These are phyloP conservation scores for Podospora bellae-mahoneyi DNA, from an alignment of 495 filamentous ascomycete genomes.

Conservation along the genomic window DNA sequence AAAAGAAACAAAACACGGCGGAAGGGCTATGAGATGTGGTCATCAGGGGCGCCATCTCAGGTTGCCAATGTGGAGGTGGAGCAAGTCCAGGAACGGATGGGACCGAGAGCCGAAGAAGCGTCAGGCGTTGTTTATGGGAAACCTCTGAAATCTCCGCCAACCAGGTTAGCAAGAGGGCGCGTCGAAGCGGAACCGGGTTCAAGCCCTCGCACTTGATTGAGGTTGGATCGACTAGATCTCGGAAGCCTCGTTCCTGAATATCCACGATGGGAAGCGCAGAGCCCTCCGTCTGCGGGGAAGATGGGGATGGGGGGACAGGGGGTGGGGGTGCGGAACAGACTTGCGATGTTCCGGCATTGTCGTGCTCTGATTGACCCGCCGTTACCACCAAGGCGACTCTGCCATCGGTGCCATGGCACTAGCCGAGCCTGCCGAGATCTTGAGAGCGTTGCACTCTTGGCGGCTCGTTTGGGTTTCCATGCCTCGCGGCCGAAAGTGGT, in stretches of 20 bases:
- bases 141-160: conserved; percentile 27
- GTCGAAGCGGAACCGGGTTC: conserved; percentile 28
- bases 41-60: neutral
- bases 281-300: conserved; percentile 27
- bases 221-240: conserved; percentile 25
- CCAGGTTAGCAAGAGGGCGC: conserved; percentile 22
- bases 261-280: conserved; percentile 31
- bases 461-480: conserved; percentile 5
- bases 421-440: conserved; percentile 22
- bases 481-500: conserved; percentile 2
- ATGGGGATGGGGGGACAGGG: conserved; percentile 17
- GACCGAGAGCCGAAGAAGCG: conserved; percentile 17
- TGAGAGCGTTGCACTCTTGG: conserved; percentile 7
- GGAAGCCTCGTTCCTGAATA: conserved; percentile 35
- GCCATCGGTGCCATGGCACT: neutral
- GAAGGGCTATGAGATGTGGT: neutral
- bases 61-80: conserved; percentile 6
- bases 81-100: conserved; percentile 7
- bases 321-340: conserved; percentile 26
- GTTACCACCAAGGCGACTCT: conserved; percentile 12
- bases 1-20: conserved; percentile 13
- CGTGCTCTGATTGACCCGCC: conserved; percentile 18
- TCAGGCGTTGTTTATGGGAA: conserved; percentile 21
- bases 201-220: conserved; percentile 22
- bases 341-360: conserved; percentile 30